phyloP scores from a whole-genome alignment of 2,329 filamentous ascomycete genomes.

The Exophiala calicioides region DNA sequence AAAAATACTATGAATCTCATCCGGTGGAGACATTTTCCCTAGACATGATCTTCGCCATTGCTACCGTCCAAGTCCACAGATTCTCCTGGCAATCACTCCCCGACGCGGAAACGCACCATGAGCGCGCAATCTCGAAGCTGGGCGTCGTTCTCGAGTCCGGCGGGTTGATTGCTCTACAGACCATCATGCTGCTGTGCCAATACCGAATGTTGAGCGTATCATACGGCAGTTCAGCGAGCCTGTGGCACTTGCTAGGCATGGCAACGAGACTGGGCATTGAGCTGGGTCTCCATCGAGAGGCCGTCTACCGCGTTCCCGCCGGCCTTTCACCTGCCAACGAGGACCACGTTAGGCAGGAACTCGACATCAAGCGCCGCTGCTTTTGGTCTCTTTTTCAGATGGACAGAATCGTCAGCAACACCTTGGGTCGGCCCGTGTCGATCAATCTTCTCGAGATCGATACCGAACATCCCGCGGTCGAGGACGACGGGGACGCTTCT shows the following conservation, averaged over 20 bases:
- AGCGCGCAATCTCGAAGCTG: neutral
- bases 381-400: slow-evolving; percentile 1
- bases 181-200: neutral
- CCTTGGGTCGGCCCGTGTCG: neutral
- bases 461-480: neutral
- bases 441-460: slow-evolving; percentile 1
- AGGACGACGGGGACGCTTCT: neutral
- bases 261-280: slow-evolving; percentile 1
- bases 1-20: neutral
- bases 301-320: neutral
- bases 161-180: neutral
- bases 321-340: neutral
- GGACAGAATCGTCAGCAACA: slow-evolving; percentile 3
- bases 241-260: slow-evolving; percentile 1
- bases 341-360: slow-evolving; percentile 1
- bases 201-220: neutral
- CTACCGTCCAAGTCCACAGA: slow-evolving; percentile 1
- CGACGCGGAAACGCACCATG: neutral
- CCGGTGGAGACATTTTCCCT: neutral
- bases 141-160: neutral
- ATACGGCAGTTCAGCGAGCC: neutral
- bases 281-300: neutral
- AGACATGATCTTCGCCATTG: slow-evolving; percentile 3
- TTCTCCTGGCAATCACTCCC: neutral
- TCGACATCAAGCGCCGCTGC: neutral